phyloP scores from a whole-genome alignment of 306 rosid genomes.

The Calophaca sinica region DNA sequence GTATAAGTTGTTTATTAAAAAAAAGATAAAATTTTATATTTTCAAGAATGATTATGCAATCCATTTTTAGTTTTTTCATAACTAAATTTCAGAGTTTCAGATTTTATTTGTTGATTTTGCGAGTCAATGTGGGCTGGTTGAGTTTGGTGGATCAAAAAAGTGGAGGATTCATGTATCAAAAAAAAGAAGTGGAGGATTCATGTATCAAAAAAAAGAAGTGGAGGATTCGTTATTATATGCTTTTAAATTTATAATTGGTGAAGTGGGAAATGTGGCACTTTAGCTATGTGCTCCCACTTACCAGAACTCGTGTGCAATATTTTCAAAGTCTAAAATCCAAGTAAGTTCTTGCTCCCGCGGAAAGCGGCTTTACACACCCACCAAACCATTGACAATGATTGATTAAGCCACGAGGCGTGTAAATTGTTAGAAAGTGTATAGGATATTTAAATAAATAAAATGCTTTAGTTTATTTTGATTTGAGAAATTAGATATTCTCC shows the following conservation, averaged over 20 bases:
- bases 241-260: neutral
- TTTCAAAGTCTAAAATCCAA: neutral
- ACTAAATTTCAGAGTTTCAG: too few relatives aligned
- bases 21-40: too few relatives aligned
- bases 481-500: too few relatives aligned
- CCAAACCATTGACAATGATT: conserved; percentile 5
- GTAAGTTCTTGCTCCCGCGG: neutral
- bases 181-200: neutral
- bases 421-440: neutral
- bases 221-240: neutral
- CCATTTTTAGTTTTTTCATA: too few relatives aligned
- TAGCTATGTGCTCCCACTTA: neutral
- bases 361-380: conserved; percentile 9
- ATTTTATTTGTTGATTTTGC: too few relatives aligned
- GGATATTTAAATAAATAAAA: too few relatives aligned
- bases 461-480: too few relatives aligned
- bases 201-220: neutral
- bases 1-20: too few relatives aligned
- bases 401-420: neutral
- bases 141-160: conserved; percentile 11
- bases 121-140: conserved; percentile 10
- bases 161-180: too few relatives aligned
- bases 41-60: too few relatives aligned
- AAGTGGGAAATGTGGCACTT: conserved; percentile 4
- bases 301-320: neutral